Evolutionary conservation across 2,329 filamentous ascomycete genomes (phyloP).

Genomic region (Claviceps humidiphila): DNA sequence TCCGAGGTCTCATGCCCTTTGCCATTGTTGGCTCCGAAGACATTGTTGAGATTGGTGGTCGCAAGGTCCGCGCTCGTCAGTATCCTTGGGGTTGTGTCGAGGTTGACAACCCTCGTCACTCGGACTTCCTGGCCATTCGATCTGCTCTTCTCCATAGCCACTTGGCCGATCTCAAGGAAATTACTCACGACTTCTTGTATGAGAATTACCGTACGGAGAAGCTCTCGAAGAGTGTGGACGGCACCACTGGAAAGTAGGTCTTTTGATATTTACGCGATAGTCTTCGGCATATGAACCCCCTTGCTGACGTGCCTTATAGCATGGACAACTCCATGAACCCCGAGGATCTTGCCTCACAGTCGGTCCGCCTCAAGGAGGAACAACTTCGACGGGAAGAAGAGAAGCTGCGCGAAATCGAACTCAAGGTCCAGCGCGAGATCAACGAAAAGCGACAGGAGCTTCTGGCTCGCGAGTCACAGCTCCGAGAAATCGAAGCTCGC

Average conservation of each 20-base stretch:
- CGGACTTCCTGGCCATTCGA: conserved; percentile 93
- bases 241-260: conserved; percentile 74
- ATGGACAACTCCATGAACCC: conserved; percentile 82
- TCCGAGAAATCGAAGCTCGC: conserved; percentile 95
- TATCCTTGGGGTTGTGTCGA: conserved; percentile 99
- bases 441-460: conserved; percentile 99
- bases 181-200: conserved; percentile 98
- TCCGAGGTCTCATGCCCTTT: conserved; percentile 95
- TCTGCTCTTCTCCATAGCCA: conserved; percentile 96
- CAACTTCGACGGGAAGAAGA: conserved; percentile 98
- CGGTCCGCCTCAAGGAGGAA: conserved; percentile 97
- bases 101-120: conserved; percentile 97
- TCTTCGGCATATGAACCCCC: neutral
- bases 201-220: conserved; percentile 99
- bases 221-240: conserved; percentile 97
- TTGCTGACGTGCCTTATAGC: conserved; percentile 27
- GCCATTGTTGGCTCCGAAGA: conserved; percentile 98
- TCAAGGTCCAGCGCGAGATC: conserved; percentile 99
- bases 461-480: conserved; percentile 90
- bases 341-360: conserved; percentile 91
- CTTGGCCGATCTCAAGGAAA: conserved; percentile 96
- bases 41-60: conserved; percentile 82
- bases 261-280: neutral
- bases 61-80: conserved; percentile 84
- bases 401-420: conserved; percentile 97